Conservation (phyloP, 495 filamentous ascomycete genomes). For the Aspergillus coremiiformis region DNA sequence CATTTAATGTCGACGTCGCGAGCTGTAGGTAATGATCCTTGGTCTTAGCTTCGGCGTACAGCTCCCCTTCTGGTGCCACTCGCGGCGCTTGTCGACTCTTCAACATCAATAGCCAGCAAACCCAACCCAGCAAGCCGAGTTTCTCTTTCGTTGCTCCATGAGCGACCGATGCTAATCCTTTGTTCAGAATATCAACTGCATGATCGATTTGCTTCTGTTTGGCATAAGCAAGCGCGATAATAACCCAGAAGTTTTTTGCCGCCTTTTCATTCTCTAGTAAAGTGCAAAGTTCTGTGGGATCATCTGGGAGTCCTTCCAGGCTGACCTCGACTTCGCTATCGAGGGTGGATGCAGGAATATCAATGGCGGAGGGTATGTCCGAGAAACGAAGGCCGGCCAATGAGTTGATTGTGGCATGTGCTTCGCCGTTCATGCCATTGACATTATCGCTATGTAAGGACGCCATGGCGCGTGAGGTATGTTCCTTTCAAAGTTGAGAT, state of each 20-base stretch:
- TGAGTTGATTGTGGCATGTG: conserved; percentile 16
- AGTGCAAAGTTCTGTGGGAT: conserved; percentile 91
- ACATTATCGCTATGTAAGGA: conserved; percentile 46
- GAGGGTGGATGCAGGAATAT: conserved; percentile 77
- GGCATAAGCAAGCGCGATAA: conserved; percentile 91
- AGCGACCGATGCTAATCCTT: conserved; percentile 68
- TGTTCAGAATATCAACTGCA: conserved; percentile 87
- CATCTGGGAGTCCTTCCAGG: conserved; percentile 81
- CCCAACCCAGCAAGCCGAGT: conserved; percentile 69
- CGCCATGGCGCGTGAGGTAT: conserved; percentile 39
- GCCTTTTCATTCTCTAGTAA: conserved; percentile 88
- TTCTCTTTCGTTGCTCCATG: conserved; percentile 71
- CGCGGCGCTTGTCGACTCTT: conserved; percentile 90
- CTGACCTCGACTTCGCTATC: conserved; percentile 89
- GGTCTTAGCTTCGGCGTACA: conserved; percentile 64
- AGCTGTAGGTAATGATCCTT: conserved; percentile 89
- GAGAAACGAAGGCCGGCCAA: conserved; percentile 57
- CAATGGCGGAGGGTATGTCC: conserved; percentile 81
- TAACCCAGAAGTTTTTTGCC: conserved; percentile 87
- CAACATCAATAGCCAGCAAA: conserved; percentile 89
- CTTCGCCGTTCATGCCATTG: conserved; percentile 41
- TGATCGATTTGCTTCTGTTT: conserved; percentile 89
- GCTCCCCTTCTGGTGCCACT: conserved; percentile 54
- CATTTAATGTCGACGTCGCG: conserved; percentile 86
- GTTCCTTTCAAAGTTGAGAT: background rate